phyloP scores from a whole-genome alignment of 768 basidiomycete species.

The Lactifluus hygrophoroides region DNA sequence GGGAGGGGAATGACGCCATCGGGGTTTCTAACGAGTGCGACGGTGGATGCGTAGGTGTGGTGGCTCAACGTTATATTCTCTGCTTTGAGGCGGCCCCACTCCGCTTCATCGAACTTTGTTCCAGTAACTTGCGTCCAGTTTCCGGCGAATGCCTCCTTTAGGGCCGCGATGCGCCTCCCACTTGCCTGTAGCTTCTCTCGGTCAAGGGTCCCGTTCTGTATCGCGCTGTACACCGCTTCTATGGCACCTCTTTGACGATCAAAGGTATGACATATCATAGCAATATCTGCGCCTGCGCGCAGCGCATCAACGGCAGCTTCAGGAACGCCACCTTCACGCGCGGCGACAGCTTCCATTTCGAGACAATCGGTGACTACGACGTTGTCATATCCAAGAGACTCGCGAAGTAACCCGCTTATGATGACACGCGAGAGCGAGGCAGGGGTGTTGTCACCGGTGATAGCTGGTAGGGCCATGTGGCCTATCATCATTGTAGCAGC shows the following conservation, averaged over 20 bases:
- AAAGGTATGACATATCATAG: slow-evolving; percentile 64
- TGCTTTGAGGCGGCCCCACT: slow-evolving; percentile 33
- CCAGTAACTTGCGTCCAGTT: slow-evolving; percentile 35
- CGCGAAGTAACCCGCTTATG: slow-evolving; percentile 44
- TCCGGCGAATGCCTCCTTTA: slow-evolving; percentile 46
- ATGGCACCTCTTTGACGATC: slow-evolving; percentile 46
- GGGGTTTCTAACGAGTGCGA: slow-evolving; percentile 39
- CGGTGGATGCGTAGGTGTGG: slow-evolving; percentile 40
- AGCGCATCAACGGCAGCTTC: slow-evolving; percentile 49
- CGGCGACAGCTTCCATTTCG: slow-evolving; percentile 66
- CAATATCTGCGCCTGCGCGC: slow-evolving; percentile 60
- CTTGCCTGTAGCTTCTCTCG: slow-evolving; percentile 35
- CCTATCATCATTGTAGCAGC: slow-evolving; percentile 63
- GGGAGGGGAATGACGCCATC: slow-evolving; percentile 28
- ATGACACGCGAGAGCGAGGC: slow-evolving; percentile 48
- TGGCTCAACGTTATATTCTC: slow-evolving; percentile 36
- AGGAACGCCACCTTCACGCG: slow-evolving; percentile 37
- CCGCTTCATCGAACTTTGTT: slow-evolving; percentile 19
- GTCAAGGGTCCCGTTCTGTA: slow-evolving; percentile 36
- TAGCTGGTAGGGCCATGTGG: slow-evolving; percentile 58
- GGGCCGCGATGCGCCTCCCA: slow-evolving; percentile 35
- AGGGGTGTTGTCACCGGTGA: slow-evolving; percentile 48
- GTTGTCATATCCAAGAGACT: slow-evolving; percentile 43
- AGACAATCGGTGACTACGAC: slow-evolving; percentile 68
- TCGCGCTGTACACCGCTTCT: slow-evolving; percentile 41